These are phyloP conservation scores for Aspergillus sp. DNA, from an alignment of 2,329 filamentous ascomycete genomes.

Conservation along the genomic window DNA sequence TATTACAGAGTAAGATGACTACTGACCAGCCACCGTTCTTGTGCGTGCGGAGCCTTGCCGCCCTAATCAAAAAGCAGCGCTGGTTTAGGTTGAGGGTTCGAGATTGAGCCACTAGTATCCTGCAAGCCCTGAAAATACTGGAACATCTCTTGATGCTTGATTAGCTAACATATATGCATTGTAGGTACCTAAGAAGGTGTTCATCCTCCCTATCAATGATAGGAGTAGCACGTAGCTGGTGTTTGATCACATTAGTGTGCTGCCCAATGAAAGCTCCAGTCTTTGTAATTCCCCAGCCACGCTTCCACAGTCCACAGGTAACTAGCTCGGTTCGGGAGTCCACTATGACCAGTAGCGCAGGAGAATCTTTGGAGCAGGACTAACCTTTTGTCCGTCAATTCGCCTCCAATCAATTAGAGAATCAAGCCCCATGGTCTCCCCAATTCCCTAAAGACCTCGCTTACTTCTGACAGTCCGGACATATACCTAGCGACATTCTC, in stretches of 20 bases:
- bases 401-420: conserved; percentile 2
- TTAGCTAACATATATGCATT: neutral
- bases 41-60: neutral
- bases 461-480: neutral
- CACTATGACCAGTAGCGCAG: conserved; percentile 22
- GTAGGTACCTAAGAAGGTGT: no score
- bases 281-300: conserved; percentile 8
- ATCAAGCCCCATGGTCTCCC: conserved; percentile 2
- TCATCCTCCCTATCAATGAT: no score
- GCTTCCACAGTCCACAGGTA: neutral
- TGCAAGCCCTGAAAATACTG: neutral
- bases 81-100: neutral
- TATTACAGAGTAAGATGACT: no score
- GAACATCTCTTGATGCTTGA: neutral
- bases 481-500: neutral
- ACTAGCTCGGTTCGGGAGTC: neutral
- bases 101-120: neutral
- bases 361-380: conserved; percentile 10
- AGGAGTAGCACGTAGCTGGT: neutral
- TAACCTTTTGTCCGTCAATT: conserved; percentile 4
- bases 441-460: neutral
- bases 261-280: neutral
- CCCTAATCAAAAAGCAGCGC: neutral
- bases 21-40: no score
- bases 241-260: neutral